Percentiles rank a stretch among this genome's conserved stretches.
phyloP scores from a whole-genome alignment of 2,329 filamentous ascomycete genomes.

The Penicillium sp. region DNA sequence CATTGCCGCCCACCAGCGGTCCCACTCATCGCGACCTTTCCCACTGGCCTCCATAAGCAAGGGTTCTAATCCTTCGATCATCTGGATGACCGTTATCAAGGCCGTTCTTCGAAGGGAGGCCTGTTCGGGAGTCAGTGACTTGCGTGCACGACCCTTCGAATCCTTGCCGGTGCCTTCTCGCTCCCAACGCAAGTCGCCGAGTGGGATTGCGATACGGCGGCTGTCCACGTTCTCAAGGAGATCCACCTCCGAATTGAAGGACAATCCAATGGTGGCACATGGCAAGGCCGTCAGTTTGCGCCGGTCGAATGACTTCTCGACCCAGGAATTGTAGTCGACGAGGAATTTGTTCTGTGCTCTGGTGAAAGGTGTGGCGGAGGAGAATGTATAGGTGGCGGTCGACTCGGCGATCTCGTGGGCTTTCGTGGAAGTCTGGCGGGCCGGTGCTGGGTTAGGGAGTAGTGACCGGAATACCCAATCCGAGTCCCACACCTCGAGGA shows the following conservation, averaged over 20 bases:
- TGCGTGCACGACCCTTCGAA: slow-evolving; percentile 35
- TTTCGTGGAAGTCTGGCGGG: slow-evolving; percentile 57
- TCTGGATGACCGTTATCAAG: slow-evolving; percentile 75
- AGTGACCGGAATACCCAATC: slow-evolving; percentile 83
- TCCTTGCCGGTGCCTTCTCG: slow-evolving; percentile 55
- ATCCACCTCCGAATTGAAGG: slow-evolving; percentile 77
- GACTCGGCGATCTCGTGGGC: slow-evolving; percentile 63
- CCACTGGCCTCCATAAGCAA: slow-evolving; percentile 76
- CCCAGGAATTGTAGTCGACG: slow-evolving; percentile 79
- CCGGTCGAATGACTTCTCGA: slow-evolving; percentile 70
- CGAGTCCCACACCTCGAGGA: slow-evolving; percentile 84
- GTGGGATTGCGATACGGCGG: slow-evolving; percentile 78
- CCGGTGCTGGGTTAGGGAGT: slow-evolving; percentile 68
- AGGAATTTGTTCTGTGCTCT: slow-evolving; percentile 78
- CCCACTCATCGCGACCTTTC: slow-evolving; percentile 90
- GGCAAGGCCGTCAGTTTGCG: slow-evolving; percentile 71
- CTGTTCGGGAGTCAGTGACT: slow-evolving; percentile 65
- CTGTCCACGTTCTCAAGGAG: slow-evolving; percentile 66
- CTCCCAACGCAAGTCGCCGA: slow-evolving; percentile 85
- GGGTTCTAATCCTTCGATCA: slow-evolving; percentile 83
- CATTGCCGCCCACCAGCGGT: slow-evolving; percentile 83
- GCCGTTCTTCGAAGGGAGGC: slow-evolving; percentile 73
- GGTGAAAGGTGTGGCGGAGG: slow-evolving; percentile 77
- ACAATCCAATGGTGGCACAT: slow-evolving; percentile 73
- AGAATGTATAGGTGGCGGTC: slow-evolving; percentile 79